Percentiles rank a stretch among this genome's conserved stretches.
phyloP scores from a whole-genome alignment of 2,329 filamentous ascomycete genomes.

The Aureobasidium sp. region DNA sequence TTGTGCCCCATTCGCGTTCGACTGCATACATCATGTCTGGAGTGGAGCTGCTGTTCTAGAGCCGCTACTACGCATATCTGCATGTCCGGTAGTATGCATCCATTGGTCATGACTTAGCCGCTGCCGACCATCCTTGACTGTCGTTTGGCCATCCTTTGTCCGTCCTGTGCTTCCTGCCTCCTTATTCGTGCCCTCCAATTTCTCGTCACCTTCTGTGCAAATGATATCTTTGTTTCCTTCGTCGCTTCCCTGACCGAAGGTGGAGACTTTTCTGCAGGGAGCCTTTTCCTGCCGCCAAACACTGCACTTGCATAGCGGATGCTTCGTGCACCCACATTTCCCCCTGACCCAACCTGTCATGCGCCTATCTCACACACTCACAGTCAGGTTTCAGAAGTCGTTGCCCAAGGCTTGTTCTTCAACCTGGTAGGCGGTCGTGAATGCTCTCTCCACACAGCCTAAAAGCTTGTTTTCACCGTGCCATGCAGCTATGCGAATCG shows the following conservation, averaged over 20 bases:
- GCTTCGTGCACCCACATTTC: constrained; percentile 12
- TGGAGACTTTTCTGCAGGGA: neutral
- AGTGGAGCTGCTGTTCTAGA: constrained; percentile 3
- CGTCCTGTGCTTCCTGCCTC: constrained; percentile 2
- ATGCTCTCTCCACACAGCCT: constrained; percentile 8
- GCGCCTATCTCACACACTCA: constrained; percentile 2
- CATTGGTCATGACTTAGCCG: constrained; percentile 1
- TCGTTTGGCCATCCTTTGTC: constrained; percentile 2
- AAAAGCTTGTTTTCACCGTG: constrained; percentile 12
- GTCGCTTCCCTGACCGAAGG: neutral
- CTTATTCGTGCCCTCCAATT: neutral
- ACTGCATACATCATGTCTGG: neutral
- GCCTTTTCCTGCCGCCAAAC: constrained; percentile 3
- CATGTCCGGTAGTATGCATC: constrained; percentile 3
- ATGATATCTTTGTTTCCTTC: neutral
- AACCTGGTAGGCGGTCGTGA: constrained; percentile 5
- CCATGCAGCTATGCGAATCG: constrained; percentile 14
- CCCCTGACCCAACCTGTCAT: constrained; percentile 12
- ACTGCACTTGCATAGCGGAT: constrained; percentile 7
- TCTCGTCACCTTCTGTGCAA: neutral
- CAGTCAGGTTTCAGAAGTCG: constrained; percentile 10
- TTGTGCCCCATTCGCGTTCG: neutral
- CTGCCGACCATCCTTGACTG: neutral
- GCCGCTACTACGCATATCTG: neutral
- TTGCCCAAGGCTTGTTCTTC: neutral